Base-by-base conservation (phyloP, 83 land plant species). In the Isoetes engelmannii region DNA sequence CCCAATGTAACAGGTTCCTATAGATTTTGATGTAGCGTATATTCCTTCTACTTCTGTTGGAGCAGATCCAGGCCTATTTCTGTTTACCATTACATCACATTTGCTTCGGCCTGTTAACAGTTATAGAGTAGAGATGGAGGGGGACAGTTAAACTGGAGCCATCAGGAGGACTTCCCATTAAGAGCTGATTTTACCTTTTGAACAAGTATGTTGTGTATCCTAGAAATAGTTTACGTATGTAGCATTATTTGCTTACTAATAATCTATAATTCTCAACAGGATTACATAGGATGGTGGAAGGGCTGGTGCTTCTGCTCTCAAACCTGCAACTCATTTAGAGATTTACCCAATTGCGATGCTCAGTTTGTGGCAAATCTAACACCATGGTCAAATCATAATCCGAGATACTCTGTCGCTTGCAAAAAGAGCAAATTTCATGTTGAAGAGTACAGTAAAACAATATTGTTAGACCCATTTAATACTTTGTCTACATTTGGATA, bases 311-410 rank as follows among this genome's bases (percentile, higher is more conserved):
- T 56, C 13, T 51, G 70, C 83, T 68, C n/a, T n/a, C n/a, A n/a
- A n/a, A n/a, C 82, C 85, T 69, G 86, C 93, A 18, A 91, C 99
- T 20, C 99, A 95, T 76, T 86, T 85, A 68, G 97, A 95, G 69
- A 74, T 85, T 12, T 81, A 87, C 71, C 89, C 99, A 28, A 91
- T 89, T 46, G 82, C 80, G 45, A 85, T 95, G 68, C 79, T 95
- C 4, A 95, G 99, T 74, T 87, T 89, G 15, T 95, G 70, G 97
- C 93, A 51, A 88, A 84, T 76, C 89, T 95, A 6, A 95, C 97
- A 47, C 99, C 99, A 45, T 95, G 89, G 89, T 95, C 99, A 48
- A 93, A 95, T 76, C 99, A 95, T 74, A 95, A 95, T 83, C 99
- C 91, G 71, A 95, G 99, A n/a, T n/a, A n/a, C n/a, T n/a, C n/a